Base-by-base conservation (phyloP, 768 basidiomycete genomes). In the Hygrocybe punicea region DNA sequence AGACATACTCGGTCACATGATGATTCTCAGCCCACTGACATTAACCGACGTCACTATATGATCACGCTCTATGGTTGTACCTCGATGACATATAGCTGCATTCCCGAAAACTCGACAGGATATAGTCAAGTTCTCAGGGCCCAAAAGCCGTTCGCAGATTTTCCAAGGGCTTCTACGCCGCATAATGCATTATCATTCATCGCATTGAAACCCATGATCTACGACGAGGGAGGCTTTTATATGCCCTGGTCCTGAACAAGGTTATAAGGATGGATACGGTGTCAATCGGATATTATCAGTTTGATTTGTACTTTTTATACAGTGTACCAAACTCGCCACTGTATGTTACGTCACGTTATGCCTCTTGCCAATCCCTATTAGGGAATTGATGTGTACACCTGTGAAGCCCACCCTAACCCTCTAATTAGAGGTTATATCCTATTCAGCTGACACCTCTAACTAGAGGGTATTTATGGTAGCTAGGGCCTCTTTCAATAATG, bases 131-230 rank as follows among this genome's bases (percentile, higher is more conserved):
- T 49, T 17, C 47, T 49, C 24, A 49, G 24, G 24, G 47, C 47
- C 17, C 47, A 25, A 29, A 49, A 49, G n/a, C 47, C 47, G 6
- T 49, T 49, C 47, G 16, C 25, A 19, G 47, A 49, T 49, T 49
- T 49, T 24, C 17, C 47, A 49, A 19, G 47, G 17, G 25, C 19
- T 16, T 16, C 16, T 17, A 3, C 19, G 4, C 16, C 19, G 16
- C 16, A 4, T 3, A 49, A 49, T 49, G 47, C 47, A 19, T 49
- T 14, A 3, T 49, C 47, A 19, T 3, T 49, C 47, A 6, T 16
- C 19, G 47, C 47, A 49, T 49, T 49, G 24, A 49, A 49, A 24
- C 47, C 47, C 25, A 29, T 49, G 17, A 49, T 49, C 19, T 49
- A 44, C 10, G 40, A 44, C 21, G 11, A 44, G 40, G 40, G 21